Evolutionary conservation across 371 early-diverging fungal genomes (phyloP), one percentile per base, ranked within the genome.

Genomic region (Mucor circinelloides): DNA sequence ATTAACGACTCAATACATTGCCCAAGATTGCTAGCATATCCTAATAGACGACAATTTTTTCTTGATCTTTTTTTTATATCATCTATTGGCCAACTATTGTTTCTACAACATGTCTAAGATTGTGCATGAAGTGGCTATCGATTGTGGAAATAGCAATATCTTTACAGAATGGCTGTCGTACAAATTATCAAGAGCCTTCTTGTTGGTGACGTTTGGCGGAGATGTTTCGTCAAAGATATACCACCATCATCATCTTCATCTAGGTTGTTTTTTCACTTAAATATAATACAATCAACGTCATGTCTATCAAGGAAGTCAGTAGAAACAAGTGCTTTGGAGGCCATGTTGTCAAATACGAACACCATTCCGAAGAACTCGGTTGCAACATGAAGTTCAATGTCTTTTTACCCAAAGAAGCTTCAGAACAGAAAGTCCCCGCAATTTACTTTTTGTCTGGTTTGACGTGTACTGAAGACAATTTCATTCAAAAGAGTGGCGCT

Each of bases 391-490:
- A 84, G 56, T 92, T 94, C 75, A 90, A 86, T 70, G 87, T 92
- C 61, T 95, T 88, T 70, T 66, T 93, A 55, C 95, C 95, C 10
- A 80, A 86, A 52, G 75, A 73, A 44, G 80, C 85, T 6, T 70
- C 73, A 4, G 46, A 75, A 48, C 65, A 52, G 38, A 73, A 79
- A 52, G 89, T 89, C 6, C 90, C 90, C 19, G 91, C 88, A n/a
- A 73, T 91, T 19, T 89, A 89, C 79, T 90, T 81, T 61, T 80
- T 90, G 38, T 85, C 90, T n/a, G 93, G 93, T 25, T 80, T 92
- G 71, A 92, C 93, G 0, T 90, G 91, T 74, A 89, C 81, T 25
- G 92, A 94, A 69, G 95, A 95, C 73, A 96, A 96, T 79, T 94
- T 95, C 79, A 76, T 91, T 52, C 87, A 87, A 70, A 96, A 96